Evolutionary conservation across 371 early-diverging fungal genomes (phyloP).

Genomic region (Rhizopus sp.): DNA sequence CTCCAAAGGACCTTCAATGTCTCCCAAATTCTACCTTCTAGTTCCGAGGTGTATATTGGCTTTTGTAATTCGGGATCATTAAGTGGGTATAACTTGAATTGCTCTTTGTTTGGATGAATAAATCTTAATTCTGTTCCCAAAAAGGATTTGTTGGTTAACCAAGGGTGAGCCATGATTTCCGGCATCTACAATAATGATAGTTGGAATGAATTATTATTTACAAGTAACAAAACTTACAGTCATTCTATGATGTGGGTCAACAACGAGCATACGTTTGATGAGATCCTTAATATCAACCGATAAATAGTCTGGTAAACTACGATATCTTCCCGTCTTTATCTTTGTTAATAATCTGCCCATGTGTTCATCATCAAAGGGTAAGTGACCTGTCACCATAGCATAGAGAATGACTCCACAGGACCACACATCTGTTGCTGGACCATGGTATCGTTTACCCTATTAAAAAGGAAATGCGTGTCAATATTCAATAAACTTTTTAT

Average conservation of each 20-base stretch:
- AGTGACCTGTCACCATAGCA: slow-evolving; percentile 83
- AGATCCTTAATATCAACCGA: slow-evolving; percentile 64
- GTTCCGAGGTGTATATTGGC: slow-evolving; percentile 31
- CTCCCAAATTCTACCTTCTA: slow-evolving; percentile 45
- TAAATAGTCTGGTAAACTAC: slow-evolving; percentile 61
- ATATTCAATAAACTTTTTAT: slow-evolving; percentile 34
- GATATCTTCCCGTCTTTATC: slow-evolving; percentile 59
- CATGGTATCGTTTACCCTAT: slow-evolving; percentile 70
- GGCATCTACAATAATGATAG: slow-evolving; percentile 26
- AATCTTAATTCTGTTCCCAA: slow-evolving; percentile 37
- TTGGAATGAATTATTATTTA: neutral
- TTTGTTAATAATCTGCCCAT: slow-evolving; percentile 71
- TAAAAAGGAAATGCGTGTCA: slow-evolving; percentile 64
- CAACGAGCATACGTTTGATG: slow-evolving; percentile 55
- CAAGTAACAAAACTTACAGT: slow-evolving; percentile 32
- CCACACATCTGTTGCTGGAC: slow-evolving; percentile 90
- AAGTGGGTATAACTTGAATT: slow-evolving; percentile 20
- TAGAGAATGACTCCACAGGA: slow-evolving; percentile 91
- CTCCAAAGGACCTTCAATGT: slow-evolving; percentile 35
- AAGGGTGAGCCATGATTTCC: slow-evolving; percentile 42
- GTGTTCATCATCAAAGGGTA: slow-evolving; percentile 94
- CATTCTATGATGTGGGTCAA: slow-evolving; percentile 55
- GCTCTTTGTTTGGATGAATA: slow-evolving; percentile 13
- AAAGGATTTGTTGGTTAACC: slow-evolving; percentile 43
- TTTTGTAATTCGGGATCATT: slow-evolving; percentile 24